Base-by-base conservation (phyloP, 2,329 filamentous ascomycete species). In the Calonectria hawksworthii region DNA sequence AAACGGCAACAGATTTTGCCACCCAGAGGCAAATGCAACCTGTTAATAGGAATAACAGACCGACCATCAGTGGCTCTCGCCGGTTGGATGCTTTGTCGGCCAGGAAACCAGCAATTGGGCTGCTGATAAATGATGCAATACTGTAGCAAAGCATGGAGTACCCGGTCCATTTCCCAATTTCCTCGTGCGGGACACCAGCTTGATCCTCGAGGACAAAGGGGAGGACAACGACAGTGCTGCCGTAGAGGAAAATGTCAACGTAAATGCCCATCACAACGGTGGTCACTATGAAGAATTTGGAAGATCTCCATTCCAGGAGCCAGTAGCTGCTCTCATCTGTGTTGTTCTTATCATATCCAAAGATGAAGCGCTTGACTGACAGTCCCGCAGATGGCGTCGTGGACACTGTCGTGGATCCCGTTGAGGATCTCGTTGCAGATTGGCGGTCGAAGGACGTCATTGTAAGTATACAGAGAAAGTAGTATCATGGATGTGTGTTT, bases 231-330 rank as follows among this genome's bases (percentile, higher is more conserved):
- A 77, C 74, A 30, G 72, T 76, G 34, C 67, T 70, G 2, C 70
- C 76, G 28, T 76, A 76, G 30, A 77, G 68, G 28, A 76, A 77
- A 26, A 77, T 75, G 54, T 76, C 74, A 34, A 76, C 68, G 16
- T 72, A 76, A 2, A 76, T 76, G 10, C 76, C 74, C 5, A 75
- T 59, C 26, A 74, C 41, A 2, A 77, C 74, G 5, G 74, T 76
- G 13, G 65, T 4, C 11, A 77, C 65, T 52, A 76, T 76, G 70
- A 72, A 68, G 32, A 14, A 34, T 21, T 34, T 67, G 5, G 70
- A 71, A 2, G 72, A 76, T 38, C 74, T 72, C 30, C 64, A 38
- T 18, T 23, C 23, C 28, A 77, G 21, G 4, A 76, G 21, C 9
- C 18, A 56, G 21, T 72, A 72, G 18, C 28, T 52, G 9, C 7